Conservation (phyloP, 2,329 filamentous ascomycete genomes). For the Alternaria arbusti region DNA sequence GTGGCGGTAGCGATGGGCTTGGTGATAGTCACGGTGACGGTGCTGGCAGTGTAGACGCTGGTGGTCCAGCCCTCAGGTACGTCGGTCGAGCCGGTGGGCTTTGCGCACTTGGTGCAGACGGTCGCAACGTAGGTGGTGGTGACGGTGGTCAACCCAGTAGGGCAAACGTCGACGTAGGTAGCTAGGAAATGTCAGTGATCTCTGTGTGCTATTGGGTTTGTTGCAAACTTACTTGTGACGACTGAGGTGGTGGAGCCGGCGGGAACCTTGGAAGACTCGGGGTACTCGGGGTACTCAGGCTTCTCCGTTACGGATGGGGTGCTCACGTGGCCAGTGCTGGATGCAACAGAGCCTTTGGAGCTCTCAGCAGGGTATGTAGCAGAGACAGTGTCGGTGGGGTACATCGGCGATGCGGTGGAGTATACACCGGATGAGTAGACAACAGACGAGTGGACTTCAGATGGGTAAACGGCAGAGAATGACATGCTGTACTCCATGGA, state of each 20-base stretch:
- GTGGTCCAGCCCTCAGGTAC: constrained; percentile 43
- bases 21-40: constrained; percentile 41
- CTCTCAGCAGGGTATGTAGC: constrained; percentile 1
- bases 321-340: constrained; percentile 12
- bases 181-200: constrained; percentile 8
- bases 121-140: constrained; percentile 41
- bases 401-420: not conserved
- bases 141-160: constrained; percentile 44
- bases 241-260: constrained; percentile 21
- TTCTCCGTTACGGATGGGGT: constrained; percentile 22
- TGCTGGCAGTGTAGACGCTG: constrained; percentile 38
- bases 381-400: constrained; percentile 3
- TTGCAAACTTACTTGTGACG: constrained; percentile 24
- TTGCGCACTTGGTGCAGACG: constrained; percentile 29
- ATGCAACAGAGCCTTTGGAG: constrained; percentile 9
- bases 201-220: not conserved
- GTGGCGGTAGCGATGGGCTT: constrained; percentile 34
- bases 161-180: constrained; percentile 46
- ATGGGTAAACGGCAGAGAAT: not conserved
- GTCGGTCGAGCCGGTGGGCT: constrained; percentile 23
- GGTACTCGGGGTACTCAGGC: constrained; percentile 15
- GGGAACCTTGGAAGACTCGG: constrained; percentile 18
- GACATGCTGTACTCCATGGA: constrained; percentile 1
- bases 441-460: not conserved
- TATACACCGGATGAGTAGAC: not conserved